Base-by-base conservation (phyloP, 371 early-diverging fungal species). In the Syncephalastrum sp. region DNA sequence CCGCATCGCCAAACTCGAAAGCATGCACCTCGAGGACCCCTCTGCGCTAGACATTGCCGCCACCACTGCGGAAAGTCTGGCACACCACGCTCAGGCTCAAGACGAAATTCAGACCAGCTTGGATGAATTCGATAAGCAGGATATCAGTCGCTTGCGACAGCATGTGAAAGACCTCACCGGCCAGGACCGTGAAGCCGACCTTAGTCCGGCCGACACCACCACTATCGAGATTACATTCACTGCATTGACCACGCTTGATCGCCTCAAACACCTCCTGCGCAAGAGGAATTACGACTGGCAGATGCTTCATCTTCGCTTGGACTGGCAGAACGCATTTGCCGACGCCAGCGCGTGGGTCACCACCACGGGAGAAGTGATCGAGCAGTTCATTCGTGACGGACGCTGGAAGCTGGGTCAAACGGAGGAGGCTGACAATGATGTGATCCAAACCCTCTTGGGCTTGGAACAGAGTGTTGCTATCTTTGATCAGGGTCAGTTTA, bases 151-250 rank as follows among this genome's bases (percentile, higher is more conserved):
- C 1, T 52, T 82, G n/a, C 59, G 79, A 42, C 65, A 70, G 3
- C 81, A 82, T 58, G 82, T 80, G n/a, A 82, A 75, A 54, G 66
- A 64, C 4, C 59, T 80, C 21, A 78, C 81, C 0, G 69, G 67
- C 13, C 56, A 53, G 19, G 62, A 58, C 12, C 70, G 71, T 15
- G 51, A 45, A 4, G 67, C 69, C n/a, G 67, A 67, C 47, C 64
- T 82, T 14, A 77, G 74, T 46, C 82, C 82, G 2, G 82, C 82
- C 14, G 82, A 82, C 48, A 79, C 79, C 1, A 79, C 79, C 4
- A 82, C 82, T 0, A 80, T 82, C 50, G 79, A 78, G 57, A 77
- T 80, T 43, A 79, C 79, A 15, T 67, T 82, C 15, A 69, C 75
- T 14, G 79, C 82, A 1, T 59, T 82, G 8, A 72, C 54, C 53